Conservation (phyloP, 2,329 filamentous ascomycete genomes). For the Nigrospora oryzae region DNA sequence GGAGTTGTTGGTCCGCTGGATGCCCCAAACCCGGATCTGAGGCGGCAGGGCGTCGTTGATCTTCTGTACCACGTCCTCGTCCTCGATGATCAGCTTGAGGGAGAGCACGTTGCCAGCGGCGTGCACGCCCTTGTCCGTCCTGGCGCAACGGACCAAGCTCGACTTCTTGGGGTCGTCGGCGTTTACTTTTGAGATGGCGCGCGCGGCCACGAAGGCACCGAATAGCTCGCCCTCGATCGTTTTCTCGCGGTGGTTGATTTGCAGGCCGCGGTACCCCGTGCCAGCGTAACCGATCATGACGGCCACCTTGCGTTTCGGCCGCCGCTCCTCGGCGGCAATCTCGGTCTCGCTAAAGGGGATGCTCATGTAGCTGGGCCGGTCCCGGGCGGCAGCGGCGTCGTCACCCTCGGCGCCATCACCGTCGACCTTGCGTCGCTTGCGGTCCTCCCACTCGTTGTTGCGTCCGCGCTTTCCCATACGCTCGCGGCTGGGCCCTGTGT, state of each 20-base stretch:
- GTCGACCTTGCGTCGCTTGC: conserved; percentile 45
- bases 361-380: conserved; percentile 41
- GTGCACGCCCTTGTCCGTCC: conserved; percentile 96
- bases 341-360: conserved; percentile 64
- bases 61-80: conserved; percentile 76
- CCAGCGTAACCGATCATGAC: conserved; percentile 94
- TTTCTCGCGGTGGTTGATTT: conserved; percentile 74
- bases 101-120: conserved; percentile 94
- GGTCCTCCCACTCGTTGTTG: conserved; percentile 37
- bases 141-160: conserved; percentile 83
- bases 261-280: conserved; percentile 95
- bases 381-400: conserved; percentile 18
- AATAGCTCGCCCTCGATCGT: conserved; percentile 97
- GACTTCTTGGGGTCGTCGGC: conserved; percentile 96
- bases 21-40: conserved; percentile 94
- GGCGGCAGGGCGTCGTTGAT: conserved; percentile 80
- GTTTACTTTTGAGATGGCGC: conserved; percentile 93
- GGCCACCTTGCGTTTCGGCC: conserved; percentile 92
- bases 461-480: conserved; percentile 42
- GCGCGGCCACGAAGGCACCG: conserved; percentile 79
- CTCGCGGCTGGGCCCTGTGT: conserved; percentile 42
- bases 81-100: conserved; percentile 91
- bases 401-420: conserved; percentile 16
- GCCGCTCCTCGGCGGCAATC: conserved; percentile 77
- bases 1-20: conserved; percentile 77